Evolutionary conservation across 352 stramenopile species (phyloP), one percentile per base, ranked within the genome.

Genomic region (Elongisporangium prolatum): DNA sequence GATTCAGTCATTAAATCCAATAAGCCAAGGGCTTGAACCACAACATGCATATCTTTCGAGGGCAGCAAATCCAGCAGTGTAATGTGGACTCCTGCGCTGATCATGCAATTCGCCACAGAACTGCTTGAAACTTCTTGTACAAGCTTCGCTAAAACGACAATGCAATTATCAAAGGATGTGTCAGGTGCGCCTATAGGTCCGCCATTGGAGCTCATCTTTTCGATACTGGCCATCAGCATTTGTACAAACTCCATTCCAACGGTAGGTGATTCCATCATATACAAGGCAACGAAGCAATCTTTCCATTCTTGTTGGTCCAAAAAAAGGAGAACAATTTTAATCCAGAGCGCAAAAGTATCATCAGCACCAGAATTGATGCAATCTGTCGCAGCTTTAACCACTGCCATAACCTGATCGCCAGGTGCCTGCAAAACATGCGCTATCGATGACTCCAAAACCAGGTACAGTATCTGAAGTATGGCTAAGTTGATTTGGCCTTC

Each of bases 381-480:
- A 44, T 91, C 78, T 0, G 79, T 91, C 48, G 90, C 77, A 47
- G 88, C 71, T 17, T 73, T 80, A 21, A 92, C 71, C 16, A 94
- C 67, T 24, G 74, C 84, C 20, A 67, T 77, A 6, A 89, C 71
- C 59, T 92, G 74, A 24, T 89, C 77, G 28, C 80, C 77, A 40
- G 28, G 28, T 40, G 28, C 28, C 28, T 40, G 28, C 8, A 40
- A 40, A 40, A 40, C 28, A 40, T 40, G 28, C 28, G 28, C 28
- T 2, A 40, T 40, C 2, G 79, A 74, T n/a, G 67, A 82, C 50
- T 86, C 82, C 52, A 94, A 40, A 44, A 90, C 74, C 14, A 88
- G 56, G 56, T 88, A 88, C 22, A 92, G 59, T 25, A 92, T 62
- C 61, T 86, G 77, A 14, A 92, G 65, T 9, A 90, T 60, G 4